These are phyloP conservation scores for Neonectria neomacrospora DNA, from an alignment of 2,329 filamentous ascomycete genomes.

Conservation along the genomic window DNA sequence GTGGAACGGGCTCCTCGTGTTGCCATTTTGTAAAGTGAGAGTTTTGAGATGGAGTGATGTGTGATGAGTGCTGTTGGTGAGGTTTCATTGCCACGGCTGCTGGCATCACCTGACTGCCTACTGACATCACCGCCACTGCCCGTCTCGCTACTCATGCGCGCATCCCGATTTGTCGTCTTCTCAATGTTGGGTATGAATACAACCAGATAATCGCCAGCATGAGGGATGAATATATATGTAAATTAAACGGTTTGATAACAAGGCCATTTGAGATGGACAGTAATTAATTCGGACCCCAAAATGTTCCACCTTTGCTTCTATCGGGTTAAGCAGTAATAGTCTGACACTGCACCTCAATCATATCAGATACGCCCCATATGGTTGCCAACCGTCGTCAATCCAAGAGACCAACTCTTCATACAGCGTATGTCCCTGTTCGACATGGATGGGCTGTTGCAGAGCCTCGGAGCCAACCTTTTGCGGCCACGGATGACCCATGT, in stretches of 20 bases:
- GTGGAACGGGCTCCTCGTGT: neutral
- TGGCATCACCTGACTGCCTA: conserved; percentile 17
- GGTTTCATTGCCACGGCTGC: neutral
- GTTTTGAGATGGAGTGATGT: neutral
- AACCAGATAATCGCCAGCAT: too few species aligned
- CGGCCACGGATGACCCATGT: conserved; percentile 39
- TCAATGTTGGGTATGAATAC: too few species aligned
- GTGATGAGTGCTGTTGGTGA: neutral
- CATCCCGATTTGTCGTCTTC: conserved; percentile 1
- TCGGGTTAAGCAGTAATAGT: neutral
- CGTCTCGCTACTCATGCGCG: neutral
- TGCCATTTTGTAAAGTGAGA: conserved; percentile 4
- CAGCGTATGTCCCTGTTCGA: conserved; percentile 47
- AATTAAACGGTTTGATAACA: neutral
- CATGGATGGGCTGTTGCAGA: conserved; percentile 42
- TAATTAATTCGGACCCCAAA: neutral
- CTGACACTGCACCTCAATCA: conserved; percentile 3
- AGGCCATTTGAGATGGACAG: neutral
- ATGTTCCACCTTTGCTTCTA: neutral
- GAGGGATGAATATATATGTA: neutral
- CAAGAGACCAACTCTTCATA: conserved; percentile 52
- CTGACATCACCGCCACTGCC: neutral
- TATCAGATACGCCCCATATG: conserved; percentile 44
- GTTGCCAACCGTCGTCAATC: conserved; percentile 52
- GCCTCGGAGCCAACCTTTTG: conserved; percentile 34